phyloP scores from a whole-genome alignment of 2,329 filamentous ascomycete genomes.

The Pseudocercospora pini-densiflorae region DNA sequence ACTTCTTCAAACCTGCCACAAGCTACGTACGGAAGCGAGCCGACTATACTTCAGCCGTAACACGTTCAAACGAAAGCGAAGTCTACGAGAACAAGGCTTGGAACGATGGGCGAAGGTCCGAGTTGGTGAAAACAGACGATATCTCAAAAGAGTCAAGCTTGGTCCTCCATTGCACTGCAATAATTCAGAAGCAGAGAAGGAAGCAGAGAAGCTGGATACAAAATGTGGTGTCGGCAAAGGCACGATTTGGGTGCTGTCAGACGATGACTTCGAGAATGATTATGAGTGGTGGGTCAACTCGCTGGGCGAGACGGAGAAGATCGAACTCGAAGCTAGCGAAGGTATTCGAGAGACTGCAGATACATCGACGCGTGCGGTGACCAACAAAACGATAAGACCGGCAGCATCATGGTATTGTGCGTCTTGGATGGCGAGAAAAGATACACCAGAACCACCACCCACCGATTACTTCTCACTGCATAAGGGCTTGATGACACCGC shows the following conservation, averaged over 20 bases:
- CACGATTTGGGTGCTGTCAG: conserved; percentile 21
- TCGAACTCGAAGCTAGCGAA: conserved; percentile 4
- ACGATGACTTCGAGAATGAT: conserved; percentile 14
- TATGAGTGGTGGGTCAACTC: conserved; percentile 23
- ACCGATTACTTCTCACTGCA: conserved; percentile 20
- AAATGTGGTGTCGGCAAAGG: conserved; percentile 13
- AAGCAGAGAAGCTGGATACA: conserved; percentile 19
- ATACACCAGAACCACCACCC: conserved; percentile 2
- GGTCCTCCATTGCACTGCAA: conserved; percentile 21
- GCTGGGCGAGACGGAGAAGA: conserved; percentile 20
- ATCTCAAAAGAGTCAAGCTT: conserved; percentile 8
- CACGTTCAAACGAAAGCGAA: conserved; percentile 23
- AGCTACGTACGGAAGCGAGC: conserved; percentile 14
- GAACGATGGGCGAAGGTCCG: conserved; percentile 20
- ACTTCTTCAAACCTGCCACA: conserved; percentile 21
- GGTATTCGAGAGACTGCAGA: neutral
- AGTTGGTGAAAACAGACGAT: conserved; percentile 19
- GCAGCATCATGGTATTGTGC: conserved; percentile 21
- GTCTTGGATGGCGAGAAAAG: conserved; percentile 3
- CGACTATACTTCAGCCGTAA: conserved; percentile 20
- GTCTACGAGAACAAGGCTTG: conserved; percentile 13
- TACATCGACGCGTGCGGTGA: neutral
- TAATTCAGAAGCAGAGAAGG: conserved; percentile 15
- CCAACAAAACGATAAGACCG: neutral
- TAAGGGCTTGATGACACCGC: conserved; percentile 16